A percentile compares a stretch with the other conserved stretches of the same genome.
Evolutionary conservation across 2,329 filamentous ascomycete genomes (phyloP).

Genomic region (Thermochaetoides dissita): DNA sequence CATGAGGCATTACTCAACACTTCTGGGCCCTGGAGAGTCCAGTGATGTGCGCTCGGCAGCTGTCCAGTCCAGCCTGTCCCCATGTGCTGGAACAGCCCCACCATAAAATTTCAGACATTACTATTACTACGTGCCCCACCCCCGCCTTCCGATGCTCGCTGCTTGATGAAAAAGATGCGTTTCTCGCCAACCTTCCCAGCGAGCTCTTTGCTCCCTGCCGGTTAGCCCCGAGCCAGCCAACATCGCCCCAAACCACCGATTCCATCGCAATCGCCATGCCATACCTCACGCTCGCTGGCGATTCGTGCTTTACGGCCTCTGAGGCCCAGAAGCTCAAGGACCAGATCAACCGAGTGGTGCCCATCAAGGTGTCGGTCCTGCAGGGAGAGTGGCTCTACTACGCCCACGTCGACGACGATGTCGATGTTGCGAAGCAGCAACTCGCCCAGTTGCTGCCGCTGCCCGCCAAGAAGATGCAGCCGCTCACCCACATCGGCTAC

Average conservation of each 20-base stretch:
- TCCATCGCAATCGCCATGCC: slow-evolving; percentile 14
- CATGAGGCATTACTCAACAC: too few relatives aligned
- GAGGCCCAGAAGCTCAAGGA: slow-evolving; percentile 31
- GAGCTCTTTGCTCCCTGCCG: not conserved
- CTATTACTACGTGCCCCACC: slow-evolving; percentile 5
- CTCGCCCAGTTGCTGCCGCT: slow-evolving; percentile 32
- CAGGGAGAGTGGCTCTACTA: slow-evolving; percentile 51
- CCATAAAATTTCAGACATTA: slow-evolving; percentile 11
- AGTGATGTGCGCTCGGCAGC: too few relatives aligned
- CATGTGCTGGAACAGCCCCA: slow-evolving; percentile 1
- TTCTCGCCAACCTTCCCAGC: slow-evolving; percentile 10
- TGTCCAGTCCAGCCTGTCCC: too few relatives aligned
- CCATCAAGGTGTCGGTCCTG: slow-evolving; percentile 33
- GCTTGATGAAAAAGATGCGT: slow-evolving; percentile 10
- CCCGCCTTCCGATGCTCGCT: slow-evolving; percentile 12
- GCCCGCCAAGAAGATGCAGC: slow-evolving; percentile 19
- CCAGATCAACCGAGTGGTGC: slow-evolving; percentile 25
- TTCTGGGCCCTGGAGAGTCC: too few relatives aligned
- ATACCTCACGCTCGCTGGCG: slow-evolving; percentile 20
- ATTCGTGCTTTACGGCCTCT: slow-evolving; percentile 35
- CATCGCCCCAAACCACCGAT: not conserved
- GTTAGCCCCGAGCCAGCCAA: not conserved
- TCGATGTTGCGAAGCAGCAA: slow-evolving; percentile 30
- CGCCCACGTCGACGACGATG: slow-evolving; percentile 41
- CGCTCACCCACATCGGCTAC: slow-evolving; percentile 27